These are phyloP conservation scores for Vaccinium corymbosum DNA, from an alignment of 148 eudicot genomes.

Conservation along the genomic window DNA sequence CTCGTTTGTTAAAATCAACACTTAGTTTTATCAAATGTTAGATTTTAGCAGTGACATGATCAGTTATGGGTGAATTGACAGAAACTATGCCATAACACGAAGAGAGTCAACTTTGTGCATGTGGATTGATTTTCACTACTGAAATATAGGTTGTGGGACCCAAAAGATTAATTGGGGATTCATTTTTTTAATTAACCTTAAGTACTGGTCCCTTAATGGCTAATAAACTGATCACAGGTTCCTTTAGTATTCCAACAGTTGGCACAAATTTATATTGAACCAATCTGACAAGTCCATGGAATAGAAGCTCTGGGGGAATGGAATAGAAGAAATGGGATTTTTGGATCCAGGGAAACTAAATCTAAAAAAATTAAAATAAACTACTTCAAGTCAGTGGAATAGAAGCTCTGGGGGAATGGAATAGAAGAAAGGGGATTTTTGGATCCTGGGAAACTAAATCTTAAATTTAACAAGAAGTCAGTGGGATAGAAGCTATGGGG, in stretches of 20 bases:
- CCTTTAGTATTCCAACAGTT: background rate
- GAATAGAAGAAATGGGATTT: conserved; percentile 53
- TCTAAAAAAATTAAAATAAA: background rate
- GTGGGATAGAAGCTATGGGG: too few species aligned
- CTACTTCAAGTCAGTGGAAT: too few species aligned
- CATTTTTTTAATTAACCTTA: background rate
- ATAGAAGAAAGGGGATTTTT: too few species aligned
- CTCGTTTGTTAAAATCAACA: too few species aligned
- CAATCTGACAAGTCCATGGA: conserved; percentile 53
- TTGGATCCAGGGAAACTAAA: conserved; percentile 36
- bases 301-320: conserved; percentile 55
- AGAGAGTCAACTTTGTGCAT: conserved; percentile 10
- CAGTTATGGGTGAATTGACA: background rate
- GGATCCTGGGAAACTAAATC: conserved; percentile 1
- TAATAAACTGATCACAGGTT: background rate
- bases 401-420: conserved; percentile 1
- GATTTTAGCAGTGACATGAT: background rate
- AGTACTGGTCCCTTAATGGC: background rate
- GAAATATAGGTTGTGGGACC: conserved; percentile 8
- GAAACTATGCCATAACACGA: background rate
- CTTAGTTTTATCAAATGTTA: too few species aligned
- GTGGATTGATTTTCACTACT: background rate
- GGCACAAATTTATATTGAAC: background rate
- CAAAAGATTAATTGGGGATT: background rate
- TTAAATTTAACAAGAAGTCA: background rate